Evolutionary conservation across 2,329 filamentous ascomycete species (phyloP).

Genomic region (Trichoderma citrinoviride): DNA sequence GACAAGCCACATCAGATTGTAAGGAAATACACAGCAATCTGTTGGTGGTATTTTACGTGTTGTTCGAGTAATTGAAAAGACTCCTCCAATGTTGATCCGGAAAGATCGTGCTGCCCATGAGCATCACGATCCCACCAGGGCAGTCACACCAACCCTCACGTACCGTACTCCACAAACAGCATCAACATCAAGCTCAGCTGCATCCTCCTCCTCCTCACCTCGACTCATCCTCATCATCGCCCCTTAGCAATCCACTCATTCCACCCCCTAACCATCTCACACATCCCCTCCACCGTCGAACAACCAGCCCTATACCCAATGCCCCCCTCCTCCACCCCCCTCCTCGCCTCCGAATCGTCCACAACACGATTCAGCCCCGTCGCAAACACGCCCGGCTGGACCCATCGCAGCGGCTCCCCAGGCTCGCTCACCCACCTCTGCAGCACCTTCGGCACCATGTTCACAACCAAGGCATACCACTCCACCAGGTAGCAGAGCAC

Average conservation of each 20-base stretch:
- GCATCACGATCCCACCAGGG: too few relatives aligned
- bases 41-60: too few relatives aligned
- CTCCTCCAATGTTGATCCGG: too few relatives aligned
- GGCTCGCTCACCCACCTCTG: constrained; percentile 34
- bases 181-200: too few relatives aligned
- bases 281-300: constrained; percentile 43
- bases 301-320: constrained; percentile 41
- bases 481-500: constrained; percentile 36
- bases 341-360: constrained; percentile 39
- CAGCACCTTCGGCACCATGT: constrained; percentile 25
- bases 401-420: constrained; percentile 34
- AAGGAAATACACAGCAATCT: too few relatives aligned
- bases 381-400: constrained; percentile 43
- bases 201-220: not conserved
- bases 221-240: too few relatives aligned
- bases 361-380: constrained; percentile 38
- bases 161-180: not conserved
- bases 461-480: constrained; percentile 24
- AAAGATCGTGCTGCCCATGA: too few relatives aligned
- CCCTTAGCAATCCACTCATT: constrained; percentile 31
- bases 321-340: constrained; percentile 39
- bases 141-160: too few relatives aligned
- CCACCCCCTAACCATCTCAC: constrained; percentile 41
- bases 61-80: too few relatives aligned
- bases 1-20: too few relatives aligned